Evolutionary conservation across 148 eudicot species (phyloP).

Genomic region (Rhododendron henanense): DNA sequence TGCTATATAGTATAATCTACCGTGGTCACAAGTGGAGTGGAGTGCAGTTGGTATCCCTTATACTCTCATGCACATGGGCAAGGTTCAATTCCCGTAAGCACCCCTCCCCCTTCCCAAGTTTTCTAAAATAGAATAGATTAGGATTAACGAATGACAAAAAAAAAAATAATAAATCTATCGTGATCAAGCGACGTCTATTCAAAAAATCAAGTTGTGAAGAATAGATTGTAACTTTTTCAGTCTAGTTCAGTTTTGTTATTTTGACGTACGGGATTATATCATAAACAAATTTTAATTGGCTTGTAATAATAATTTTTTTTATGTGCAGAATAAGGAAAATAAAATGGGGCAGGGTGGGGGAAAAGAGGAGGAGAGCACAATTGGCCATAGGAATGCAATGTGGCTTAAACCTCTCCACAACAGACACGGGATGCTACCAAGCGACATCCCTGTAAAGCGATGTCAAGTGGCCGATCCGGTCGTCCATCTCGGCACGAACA

Average conservation of each 20-base stretch:
- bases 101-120: too few relatives aligned
- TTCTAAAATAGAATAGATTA: too few relatives aligned
- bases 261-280: background rate
- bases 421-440: background rate
- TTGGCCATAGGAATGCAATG: conserved; percentile 4
- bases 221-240: background rate
- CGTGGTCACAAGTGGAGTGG: too few relatives aligned
- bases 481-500: too few relatives aligned
- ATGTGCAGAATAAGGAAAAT: background rate
- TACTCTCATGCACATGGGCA: too few relatives aligned
- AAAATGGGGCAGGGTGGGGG: background rate
- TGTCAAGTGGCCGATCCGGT: too few relatives aligned
- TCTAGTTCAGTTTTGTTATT: background rate
- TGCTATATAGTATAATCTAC: background rate
- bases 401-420: conserved; percentile 37
- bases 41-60: too few relatives aligned
- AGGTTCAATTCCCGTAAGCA: too few relatives aligned
- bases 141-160: too few relatives aligned
- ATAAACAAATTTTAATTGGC: background rate
- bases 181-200: background rate
- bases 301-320: background rate
- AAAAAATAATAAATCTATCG: background rate
- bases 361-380: conserved; percentile 4
- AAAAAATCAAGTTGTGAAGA: background rate
- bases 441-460: too few relatives aligned